These are phyloP conservation scores for Huntiella abstrusa DNA, from an alignment of 2,329 filamentous ascomycete genomes.

Conservation along the genomic window DNA sequence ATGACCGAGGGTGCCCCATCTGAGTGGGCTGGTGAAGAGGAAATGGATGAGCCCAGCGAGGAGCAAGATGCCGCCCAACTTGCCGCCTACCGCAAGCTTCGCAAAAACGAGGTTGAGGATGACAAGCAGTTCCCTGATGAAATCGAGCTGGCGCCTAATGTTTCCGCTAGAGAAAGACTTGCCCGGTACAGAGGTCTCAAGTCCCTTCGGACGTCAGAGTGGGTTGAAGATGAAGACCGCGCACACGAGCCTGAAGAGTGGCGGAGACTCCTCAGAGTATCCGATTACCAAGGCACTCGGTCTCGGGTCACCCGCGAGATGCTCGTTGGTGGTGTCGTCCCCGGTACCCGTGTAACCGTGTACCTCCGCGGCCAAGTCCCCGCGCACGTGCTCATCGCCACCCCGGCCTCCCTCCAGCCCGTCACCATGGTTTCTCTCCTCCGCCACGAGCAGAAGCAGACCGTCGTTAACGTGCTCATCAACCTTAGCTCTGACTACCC, in stretches of 20 bases:
- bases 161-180: conserved; percentile 68
- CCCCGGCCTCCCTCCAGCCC: conserved; percentile 32
- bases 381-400: conserved; percentile 26
- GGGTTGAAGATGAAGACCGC: conserved; percentile 76
- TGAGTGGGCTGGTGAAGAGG: conserved; percentile 85
- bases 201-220: conserved; percentile 68
- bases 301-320: conserved; percentile 63
- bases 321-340: conserved; percentile 66
- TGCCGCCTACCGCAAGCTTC: conserved; percentile 59
- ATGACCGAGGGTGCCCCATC: conserved; percentile 59
- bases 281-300: conserved; percentile 75
- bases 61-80: conserved; percentile 61
- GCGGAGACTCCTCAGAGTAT: conserved; percentile 65
- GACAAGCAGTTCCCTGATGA: conserved; percentile 95
- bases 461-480: conserved; percentile 76
- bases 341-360: conserved; percentile 68
- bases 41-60: conserved; percentile 73
- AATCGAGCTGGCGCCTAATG: conserved; percentile 79
- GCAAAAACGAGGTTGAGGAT: conserved; percentile 65
- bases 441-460: conserved; percentile 86
- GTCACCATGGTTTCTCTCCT: conserved; percentile 70
- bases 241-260: conserved; percentile 81
- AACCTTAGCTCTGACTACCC: conserved; percentile 62
- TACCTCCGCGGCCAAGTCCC: conserved; percentile 41
- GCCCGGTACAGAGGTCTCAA: conserved; percentile 81